Evolutionary conservation across 345 rosid genomes (phyloP).

Genomic region (Hirschfeldia incana): DNA sequence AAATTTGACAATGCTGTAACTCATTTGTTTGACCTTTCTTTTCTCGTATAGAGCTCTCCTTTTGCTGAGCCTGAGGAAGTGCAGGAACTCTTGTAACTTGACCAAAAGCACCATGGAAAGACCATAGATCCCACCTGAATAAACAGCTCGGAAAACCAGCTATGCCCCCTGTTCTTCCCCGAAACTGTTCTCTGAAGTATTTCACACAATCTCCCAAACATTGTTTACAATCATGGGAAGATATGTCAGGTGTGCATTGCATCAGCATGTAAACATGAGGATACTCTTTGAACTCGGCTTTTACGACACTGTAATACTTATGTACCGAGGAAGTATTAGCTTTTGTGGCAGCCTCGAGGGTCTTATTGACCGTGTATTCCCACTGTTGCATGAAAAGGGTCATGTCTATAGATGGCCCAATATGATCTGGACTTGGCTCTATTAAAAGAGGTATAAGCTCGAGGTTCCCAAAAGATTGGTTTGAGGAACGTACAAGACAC

Average conservation of each 20-base stretch:
- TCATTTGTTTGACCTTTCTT: conserved; percentile 12
- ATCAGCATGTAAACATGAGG: conserved; percentile 4
- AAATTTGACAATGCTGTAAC: not conserved
- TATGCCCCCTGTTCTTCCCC: not conserved
- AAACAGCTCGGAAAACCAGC: conserved; percentile 2
- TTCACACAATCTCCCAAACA: not conserved
- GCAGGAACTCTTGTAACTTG: conserved; percentile 6
- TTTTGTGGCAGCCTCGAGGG: not conserved
- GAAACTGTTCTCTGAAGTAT: not conserved
- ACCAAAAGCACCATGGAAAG: conserved; percentile 6
- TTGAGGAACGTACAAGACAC: conserved; percentile 19
- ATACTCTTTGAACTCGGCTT: conserved; percentile 2
- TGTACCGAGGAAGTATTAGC: not conserved
- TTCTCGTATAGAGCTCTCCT: not conserved
- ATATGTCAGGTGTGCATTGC: conserved; percentile 23
- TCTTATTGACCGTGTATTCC: not conserved
- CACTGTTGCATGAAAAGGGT: not conserved
- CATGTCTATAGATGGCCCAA: not conserved
- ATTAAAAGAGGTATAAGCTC: not conserved
- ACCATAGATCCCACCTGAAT: conserved; percentile 5
- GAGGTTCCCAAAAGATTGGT: not conserved
- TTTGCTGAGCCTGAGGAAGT: not conserved
- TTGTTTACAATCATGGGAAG: not conserved
- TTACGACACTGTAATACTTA: not conserved
- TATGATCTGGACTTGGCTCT: not conserved